Evolutionary conservation across 441 rosid genomes (phyloP).

Genomic region (Adansonia grandidieri): DNA sequence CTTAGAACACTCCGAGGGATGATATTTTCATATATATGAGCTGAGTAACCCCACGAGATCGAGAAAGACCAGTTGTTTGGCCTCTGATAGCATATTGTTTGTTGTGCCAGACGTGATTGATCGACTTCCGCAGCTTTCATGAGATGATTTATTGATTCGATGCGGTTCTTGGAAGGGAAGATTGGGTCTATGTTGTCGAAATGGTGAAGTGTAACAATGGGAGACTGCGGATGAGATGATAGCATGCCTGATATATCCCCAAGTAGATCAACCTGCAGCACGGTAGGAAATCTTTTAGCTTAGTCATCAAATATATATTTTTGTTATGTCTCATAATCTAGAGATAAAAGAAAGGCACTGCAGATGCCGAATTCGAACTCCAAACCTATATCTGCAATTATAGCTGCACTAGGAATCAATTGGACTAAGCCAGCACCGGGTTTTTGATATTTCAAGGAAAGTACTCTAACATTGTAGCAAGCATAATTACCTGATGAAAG

Average conservation of each 20-base stretch:
- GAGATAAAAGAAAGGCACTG: too few relatives aligned
- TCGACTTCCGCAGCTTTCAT: slow-evolving; percentile 55
- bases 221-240: slow-evolving; percentile 63
- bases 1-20: slow-evolving; percentile 51
- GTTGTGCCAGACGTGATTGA: slow-evolving; percentile 56
- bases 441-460: too few relatives aligned
- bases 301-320: too few relatives aligned
- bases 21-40: slow-evolving; percentile 56
- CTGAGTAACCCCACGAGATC: slow-evolving; percentile 72
- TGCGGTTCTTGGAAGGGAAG: slow-evolving; percentile 57
- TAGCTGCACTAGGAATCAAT: too few relatives aligned
- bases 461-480: not conserved
- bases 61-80: slow-evolving; percentile 61
- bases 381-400: too few relatives aligned
- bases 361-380: too few relatives aligned
- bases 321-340: too few relatives aligned
- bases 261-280: slow-evolving; percentile 57
- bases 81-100: slow-evolving; percentile 56
- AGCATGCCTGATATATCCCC: slow-evolving; percentile 66
- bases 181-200: slow-evolving; percentile 55
- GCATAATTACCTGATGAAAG: slow-evolving; percentile 54
- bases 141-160: slow-evolving; percentile 54
- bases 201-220: slow-evolving; percentile 65
- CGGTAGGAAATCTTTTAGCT: not conserved
- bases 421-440: too few relatives aligned